Evolutionary conservation across 108 stramenopile genomes (phyloP), one percentile per base, ranked within the genome.

Genomic region (Chaetoceros tenuissimus): DNA sequence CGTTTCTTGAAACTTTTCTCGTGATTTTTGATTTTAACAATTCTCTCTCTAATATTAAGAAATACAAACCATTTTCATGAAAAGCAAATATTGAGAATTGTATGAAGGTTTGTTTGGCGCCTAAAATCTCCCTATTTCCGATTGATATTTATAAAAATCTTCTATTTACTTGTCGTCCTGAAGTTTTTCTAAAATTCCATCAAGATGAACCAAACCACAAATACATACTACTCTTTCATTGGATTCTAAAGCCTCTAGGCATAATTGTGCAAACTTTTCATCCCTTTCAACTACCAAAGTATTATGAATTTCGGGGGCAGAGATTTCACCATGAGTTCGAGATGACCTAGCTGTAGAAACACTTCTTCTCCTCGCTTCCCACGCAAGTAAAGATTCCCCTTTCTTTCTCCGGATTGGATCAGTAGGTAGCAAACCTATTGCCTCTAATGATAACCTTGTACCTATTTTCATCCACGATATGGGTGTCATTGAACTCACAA

Each of bases 251-350:
- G 46, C 46, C 22, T 47, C 22, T 19, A 2, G 2, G 22, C 46
- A 47, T 21, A 19, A 3, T 2, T 47, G 46, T 3, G 46, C 46
- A 47, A 47, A 47, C 2, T 3, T 2, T 21, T 47, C 46, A 3
- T 47, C 46, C 2, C 46, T 19, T 21, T 47, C 3, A 47, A 21
- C 3, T 22, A 47, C 46, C 22, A 47, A 3, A 3, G 22, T 47
- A 19, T 47, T 47, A 22, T 19, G 22, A 22, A 47, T 21, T 47
- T 47, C 51, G 51, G 51, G 26, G 26, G 22, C 24, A 24, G 26
- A 19, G 19, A 23, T 24, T 27, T 52, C 51, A n/a, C 51, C 51
- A 52, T 27, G 51, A 5, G 26, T 24, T 52, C 24, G 51, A 52
- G 26, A 52, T 5, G 5, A 52, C 24, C 51, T 22, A 3, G 24